A percentile compares a stretch with the other conserved stretches of the same genome.
phyloP scores from a whole-genome alignment of 768 basidiomycete species.

The Coprinopsis sp. region DNA sequence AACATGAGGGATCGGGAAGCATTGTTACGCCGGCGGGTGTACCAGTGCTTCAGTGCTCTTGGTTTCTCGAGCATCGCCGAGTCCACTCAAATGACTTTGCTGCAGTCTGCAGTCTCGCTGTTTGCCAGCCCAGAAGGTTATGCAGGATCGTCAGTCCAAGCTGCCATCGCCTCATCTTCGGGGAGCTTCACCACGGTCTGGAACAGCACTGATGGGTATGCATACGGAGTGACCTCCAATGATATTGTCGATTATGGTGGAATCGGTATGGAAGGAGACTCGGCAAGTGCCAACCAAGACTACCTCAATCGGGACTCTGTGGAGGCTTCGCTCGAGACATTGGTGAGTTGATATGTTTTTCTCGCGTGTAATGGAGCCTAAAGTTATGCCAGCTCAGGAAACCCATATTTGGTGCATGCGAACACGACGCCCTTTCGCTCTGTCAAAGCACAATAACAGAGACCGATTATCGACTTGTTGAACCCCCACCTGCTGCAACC shows the following conservation, averaged over 20 bases:
- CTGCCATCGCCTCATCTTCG: slow-evolving; percentile 82
- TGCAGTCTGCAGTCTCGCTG: slow-evolving; percentile 75
- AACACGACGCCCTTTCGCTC: slow-evolving; percentile 78
- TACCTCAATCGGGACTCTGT: slow-evolving; percentile 72
- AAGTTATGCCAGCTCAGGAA: slow-evolving; percentile 50
- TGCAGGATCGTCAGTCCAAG: slow-evolving; percentile 79
- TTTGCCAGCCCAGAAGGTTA: slow-evolving; percentile 89
- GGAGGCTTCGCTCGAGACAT: slow-evolving; percentile 70
- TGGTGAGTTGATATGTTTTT: slow-evolving; percentile 45
- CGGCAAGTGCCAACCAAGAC: slow-evolving; percentile 34
- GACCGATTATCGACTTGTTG: slow-evolving; percentile 42
- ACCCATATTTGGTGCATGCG: slow-evolving; percentile 78
- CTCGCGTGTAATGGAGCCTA: not conserved
- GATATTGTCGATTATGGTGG: slow-evolving; percentile 46
- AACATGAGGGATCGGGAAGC: slow-evolving; percentile 76
- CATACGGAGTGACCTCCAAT: slow-evolving; percentile 80
- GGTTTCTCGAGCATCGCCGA: slow-evolving; percentile 79
- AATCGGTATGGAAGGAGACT: slow-evolving; percentile 28
- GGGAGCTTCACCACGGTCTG: slow-evolving; percentile 84
- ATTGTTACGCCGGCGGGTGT: slow-evolving; percentile 76
- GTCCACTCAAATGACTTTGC: slow-evolving; percentile 70
- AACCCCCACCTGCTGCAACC: slow-evolving; percentile 73
- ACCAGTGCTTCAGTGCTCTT: slow-evolving; percentile 84
- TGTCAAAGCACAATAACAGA: slow-evolving; percentile 48
- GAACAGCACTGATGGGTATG: slow-evolving; percentile 85